phyloP scores from a whole-genome alignment of 208 protist species.

The Trichomonas vaginalis region DNA sequence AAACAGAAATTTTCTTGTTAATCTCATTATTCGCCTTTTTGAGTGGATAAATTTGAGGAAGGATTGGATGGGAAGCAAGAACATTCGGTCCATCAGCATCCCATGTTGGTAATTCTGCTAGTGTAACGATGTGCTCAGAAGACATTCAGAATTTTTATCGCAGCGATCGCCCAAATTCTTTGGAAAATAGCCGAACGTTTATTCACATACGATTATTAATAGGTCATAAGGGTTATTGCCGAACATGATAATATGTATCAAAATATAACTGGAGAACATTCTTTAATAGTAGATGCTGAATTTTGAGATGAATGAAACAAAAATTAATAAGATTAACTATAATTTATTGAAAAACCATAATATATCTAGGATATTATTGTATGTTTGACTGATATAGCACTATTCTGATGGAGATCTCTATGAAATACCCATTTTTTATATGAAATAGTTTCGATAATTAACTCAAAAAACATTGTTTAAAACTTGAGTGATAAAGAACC shows the following conservation, averaged over 20 bases:
- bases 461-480: not conserved
- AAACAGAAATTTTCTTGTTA: not conserved
- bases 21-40: not conserved
- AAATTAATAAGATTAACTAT: not conserved
- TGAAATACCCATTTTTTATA: not conserved
- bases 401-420: not conserved
- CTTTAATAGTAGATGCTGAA: not conserved
- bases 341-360: not conserved
- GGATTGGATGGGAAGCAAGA: not conserved
- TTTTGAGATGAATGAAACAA: not conserved
- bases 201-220: too few relatives aligned
- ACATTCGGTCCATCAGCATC: not conserved
- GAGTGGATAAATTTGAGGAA: not conserved
- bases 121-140: not conserved
- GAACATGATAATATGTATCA: not conserved
- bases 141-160: too few relatives aligned
- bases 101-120: not conserved
- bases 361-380: not conserved
- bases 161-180: too few relatives aligned
- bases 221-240: too few relatives aligned
- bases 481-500: not conserved
- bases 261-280: not conserved
- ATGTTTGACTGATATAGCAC: not conserved
- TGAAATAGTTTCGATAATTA: not conserved
- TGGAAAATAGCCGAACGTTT: too few relatives aligned